phyloP scores from a whole-genome alignment of 257 asterid species.

The Primulina tabacum region DNA sequence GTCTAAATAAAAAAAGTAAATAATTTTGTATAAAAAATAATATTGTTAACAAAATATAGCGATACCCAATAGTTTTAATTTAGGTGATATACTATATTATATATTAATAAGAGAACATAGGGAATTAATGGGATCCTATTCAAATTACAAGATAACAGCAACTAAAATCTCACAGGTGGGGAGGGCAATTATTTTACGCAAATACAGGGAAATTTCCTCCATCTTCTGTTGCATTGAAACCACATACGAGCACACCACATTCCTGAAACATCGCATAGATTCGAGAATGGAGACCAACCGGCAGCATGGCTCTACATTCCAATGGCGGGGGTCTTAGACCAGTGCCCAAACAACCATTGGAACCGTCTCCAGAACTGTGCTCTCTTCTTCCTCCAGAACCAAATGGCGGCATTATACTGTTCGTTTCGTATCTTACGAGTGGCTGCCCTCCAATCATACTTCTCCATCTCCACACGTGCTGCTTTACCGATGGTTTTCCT shows the following conservation, averaged over 20 bases:
- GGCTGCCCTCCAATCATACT: slow-evolving; percentile 94
- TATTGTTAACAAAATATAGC: too few relatives aligned
- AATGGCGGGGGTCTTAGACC: slow-evolving; percentile 36
- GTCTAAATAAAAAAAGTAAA: too few relatives aligned
- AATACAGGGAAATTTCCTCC: background rate
- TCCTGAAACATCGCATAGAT: background rate
- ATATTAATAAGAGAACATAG: background rate
- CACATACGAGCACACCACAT: background rate
- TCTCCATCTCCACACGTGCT: slow-evolving; percentile 82
- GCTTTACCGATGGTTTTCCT: slow-evolving; percentile 72
- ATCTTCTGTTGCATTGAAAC: background rate
- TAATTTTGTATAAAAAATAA: too few relatives aligned
- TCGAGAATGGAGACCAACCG: background rate
- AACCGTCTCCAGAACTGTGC: slow-evolving; percentile 56
- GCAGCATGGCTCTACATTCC: slow-evolving; percentile 19
- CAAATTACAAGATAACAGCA: background rate
- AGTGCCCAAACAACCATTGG: slow-evolving; percentile 59
- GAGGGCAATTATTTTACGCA: background rate
- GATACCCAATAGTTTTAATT: too few relatives aligned
- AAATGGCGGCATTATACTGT: slow-evolving; percentile 74
- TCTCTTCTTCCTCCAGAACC: slow-evolving; percentile 91
- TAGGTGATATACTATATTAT: too few relatives aligned
- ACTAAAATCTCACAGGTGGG: background rate
- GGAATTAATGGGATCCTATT: background rate
- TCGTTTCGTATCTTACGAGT: slow-evolving; percentile 75